These are phyloP conservation scores for Davidsoniella virescens DNA, from an alignment of 2,329 filamentous ascomycete species.

Conservation along the genomic window DNA sequence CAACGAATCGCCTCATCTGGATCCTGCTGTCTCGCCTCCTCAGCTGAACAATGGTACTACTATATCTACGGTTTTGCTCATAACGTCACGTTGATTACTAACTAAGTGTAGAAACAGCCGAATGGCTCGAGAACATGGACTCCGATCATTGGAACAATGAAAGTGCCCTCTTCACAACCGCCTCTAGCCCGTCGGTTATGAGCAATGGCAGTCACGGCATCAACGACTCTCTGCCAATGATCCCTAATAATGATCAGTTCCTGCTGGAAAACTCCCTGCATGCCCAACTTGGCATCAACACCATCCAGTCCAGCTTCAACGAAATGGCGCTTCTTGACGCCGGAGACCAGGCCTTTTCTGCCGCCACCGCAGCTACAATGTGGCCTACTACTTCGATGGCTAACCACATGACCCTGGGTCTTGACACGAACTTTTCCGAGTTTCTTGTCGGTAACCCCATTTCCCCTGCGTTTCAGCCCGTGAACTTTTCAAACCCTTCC, in stretches of 20 bases:
- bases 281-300: slow-evolving; percentile 43
- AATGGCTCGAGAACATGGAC: slow-evolving; percentile 9
- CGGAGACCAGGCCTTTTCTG: slow-evolving; percentile 9
- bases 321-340: slow-evolving; percentile 38
- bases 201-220: slow-evolving; percentile 78
- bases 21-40: slow-evolving; percentile 38
- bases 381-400: slow-evolving; percentile 56
- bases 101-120: slow-evolving; percentile 9
- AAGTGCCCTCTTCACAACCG: slow-evolving; percentile 41
- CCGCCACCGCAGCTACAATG: slow-evolving; percentile 31
- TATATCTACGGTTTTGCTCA: slow-evolving; percentile 46
- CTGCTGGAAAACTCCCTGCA: slow-evolving; percentile 8
- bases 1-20: slow-evolving; percentile 57
- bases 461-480: slow-evolving; percentile 9
- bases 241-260: slow-evolving; percentile 11
- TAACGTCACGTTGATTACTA: slow-evolving; percentile 2
- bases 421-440: slow-evolving; percentile 12
- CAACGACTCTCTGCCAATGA: slow-evolving; percentile 9
- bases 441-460: slow-evolving; percentile 13
- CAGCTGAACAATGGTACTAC: slow-evolving; percentile 60
- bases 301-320: slow-evolving; percentile 71
- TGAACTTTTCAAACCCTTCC: slow-evolving; percentile 7
- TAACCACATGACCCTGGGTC: slow-evolving; percentile 5
- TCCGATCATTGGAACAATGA: slow-evolving; percentile 3
- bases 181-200: slow-evolving; percentile 88